Evolutionary conservation across 148 eudicot species (phyloP).

Genomic region (Simmondsia chinensis): DNA sequence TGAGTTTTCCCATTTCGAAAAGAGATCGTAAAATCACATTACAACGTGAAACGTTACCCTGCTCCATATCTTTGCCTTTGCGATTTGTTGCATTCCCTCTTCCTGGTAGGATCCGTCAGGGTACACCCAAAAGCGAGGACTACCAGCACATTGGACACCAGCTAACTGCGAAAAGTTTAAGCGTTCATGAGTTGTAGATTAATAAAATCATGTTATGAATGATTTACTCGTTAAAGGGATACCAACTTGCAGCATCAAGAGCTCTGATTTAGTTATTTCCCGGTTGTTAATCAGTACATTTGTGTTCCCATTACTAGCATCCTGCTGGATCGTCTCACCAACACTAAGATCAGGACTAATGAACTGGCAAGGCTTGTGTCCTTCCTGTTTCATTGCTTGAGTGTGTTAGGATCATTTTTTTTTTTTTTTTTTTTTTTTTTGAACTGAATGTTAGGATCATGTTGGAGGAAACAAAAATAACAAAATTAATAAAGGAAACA

Average conservation of each 20-base stretch:
- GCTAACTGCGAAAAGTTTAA: conserved; percentile 51
- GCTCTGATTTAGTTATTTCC: conserved; percentile 54
- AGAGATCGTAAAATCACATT: not conserved
- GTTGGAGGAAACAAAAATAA: not conserved
- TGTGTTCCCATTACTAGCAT: conserved; percentile 73
- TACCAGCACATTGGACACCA: conserved; percentile 54
- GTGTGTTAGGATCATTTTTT: not conserved
- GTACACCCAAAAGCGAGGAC: conserved; percentile 49
- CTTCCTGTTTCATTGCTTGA: conserved; percentile 44
- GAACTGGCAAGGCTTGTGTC: conserved; percentile 70
- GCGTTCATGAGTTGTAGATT: conserved; percentile 5
- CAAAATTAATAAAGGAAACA: not conserved
- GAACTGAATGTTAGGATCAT: too few relatives aligned
- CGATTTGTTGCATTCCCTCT: conserved; percentile 61
- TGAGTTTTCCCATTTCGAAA: not conserved
- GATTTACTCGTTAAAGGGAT: not conserved
- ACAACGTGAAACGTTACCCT: conserved; percentile 30
- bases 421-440: too few relatives aligned
- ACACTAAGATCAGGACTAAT: conserved; percentile 43
- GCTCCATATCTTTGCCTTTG: conserved; percentile 46
- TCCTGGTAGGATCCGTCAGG: conserved; percentile 47
- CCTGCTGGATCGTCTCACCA: conserved; percentile 28
- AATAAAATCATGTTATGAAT: conserved; percentile 4
- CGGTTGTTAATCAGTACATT: conserved; percentile 43
- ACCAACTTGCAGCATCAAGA: conserved; percentile 49